A percentile compares a stretch with the other conserved stretches of the same genome.
Evolutionary conservation across 2,329 filamentous ascomycete genomes (phyloP).

Genomic region (Aspergillus texensis): DNA sequence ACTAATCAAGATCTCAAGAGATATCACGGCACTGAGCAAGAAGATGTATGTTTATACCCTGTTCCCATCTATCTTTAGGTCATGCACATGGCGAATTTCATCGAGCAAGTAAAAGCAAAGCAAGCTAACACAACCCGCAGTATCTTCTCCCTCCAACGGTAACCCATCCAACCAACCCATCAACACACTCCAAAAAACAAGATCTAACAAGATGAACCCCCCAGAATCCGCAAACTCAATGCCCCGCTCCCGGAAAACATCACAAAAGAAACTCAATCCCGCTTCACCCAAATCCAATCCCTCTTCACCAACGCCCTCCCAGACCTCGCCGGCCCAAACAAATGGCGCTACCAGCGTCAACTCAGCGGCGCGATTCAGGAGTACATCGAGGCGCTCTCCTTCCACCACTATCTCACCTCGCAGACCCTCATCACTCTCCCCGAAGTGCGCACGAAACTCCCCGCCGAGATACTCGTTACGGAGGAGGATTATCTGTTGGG

Average conservation of each 20-base stretch:
- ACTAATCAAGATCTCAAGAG: slow-evolving; percentile 85
- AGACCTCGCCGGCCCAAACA: slow-evolving; percentile 78
- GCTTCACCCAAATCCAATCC: slow-evolving; percentile 69
- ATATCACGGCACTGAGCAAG: slow-evolving; percentile 93
- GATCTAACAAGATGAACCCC: not conserved
- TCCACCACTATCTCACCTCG: slow-evolving; percentile 80
- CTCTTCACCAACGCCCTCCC: slow-evolving; percentile 69
- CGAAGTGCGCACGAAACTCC: slow-evolving; percentile 54
- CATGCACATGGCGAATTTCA: not conserved
- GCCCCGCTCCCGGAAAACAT: slow-evolving; percentile 66
- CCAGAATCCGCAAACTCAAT: slow-evolving; percentile 44
- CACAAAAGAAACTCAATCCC: slow-evolving; percentile 68
- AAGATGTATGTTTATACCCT: slow-evolving; percentile 71
- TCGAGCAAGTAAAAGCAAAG: slow-evolving; percentile 5
- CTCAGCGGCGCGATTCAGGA: slow-evolving; percentile 85
- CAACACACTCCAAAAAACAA: not conserved
- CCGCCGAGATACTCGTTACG: slow-evolving; percentile 64
- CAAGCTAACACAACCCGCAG: slow-evolving; percentile 46
- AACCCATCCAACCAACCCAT: slow-evolving; percentile 20
- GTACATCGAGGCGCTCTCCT: slow-evolving; percentile 87
- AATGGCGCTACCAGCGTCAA: slow-evolving; percentile 77
- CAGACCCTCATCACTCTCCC: slow-evolving; percentile 73
- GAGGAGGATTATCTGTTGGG: slow-evolving; percentile 87
- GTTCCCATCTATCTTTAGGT: not conserved
- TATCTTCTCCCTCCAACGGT: slow-evolving; percentile 85